Percentiles rank a stretch among this genome's conserved stretches.
phyloP scores from a whole-genome alignment of 148 eudicot genomes.

The Fagopyrum homotropicum region DNA sequence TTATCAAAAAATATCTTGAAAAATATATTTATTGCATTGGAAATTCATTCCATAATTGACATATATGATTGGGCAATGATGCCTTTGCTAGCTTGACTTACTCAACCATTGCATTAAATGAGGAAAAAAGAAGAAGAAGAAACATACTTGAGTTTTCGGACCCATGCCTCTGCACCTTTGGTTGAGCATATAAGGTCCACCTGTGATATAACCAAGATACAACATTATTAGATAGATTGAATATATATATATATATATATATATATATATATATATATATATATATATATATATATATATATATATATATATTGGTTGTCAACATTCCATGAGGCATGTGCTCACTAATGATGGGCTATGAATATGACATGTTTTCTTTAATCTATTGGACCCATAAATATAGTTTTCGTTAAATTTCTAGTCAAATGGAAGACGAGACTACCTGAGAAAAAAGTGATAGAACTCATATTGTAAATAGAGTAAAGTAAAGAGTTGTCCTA shows the following conservation, averaged over 20 bases:
- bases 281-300: too few relatives aligned
- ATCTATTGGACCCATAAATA: background rate
- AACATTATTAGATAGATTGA: background rate
- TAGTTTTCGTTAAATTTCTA: too few relatives aligned
- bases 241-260: too few relatives aligned
- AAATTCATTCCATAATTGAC: background rate
- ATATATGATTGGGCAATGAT: background rate
- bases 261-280: too few relatives aligned
- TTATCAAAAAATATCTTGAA: too few relatives aligned
- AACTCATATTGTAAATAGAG: too few relatives aligned
- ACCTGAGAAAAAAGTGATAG: too few relatives aligned
- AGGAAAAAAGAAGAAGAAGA: background rate
- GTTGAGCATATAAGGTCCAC: slow-evolving; percentile 87
- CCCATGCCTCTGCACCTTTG: slow-evolving; percentile 87
- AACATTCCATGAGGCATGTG: background rate
- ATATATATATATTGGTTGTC: background rate
- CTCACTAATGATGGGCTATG: background rate
- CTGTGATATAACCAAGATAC: slow-evolving; percentile 26
- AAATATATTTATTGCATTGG: background rate
- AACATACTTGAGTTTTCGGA: slow-evolving; percentile 64
- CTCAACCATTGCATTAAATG: background rate
- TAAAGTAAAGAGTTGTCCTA: too few relatives aligned
- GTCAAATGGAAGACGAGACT: too few relatives aligned
- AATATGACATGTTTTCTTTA: background rate
- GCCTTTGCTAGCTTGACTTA: background rate